phyloP scores from a whole-genome alignment of 306 rosid genomes.

The Corylus americana region DNA sequence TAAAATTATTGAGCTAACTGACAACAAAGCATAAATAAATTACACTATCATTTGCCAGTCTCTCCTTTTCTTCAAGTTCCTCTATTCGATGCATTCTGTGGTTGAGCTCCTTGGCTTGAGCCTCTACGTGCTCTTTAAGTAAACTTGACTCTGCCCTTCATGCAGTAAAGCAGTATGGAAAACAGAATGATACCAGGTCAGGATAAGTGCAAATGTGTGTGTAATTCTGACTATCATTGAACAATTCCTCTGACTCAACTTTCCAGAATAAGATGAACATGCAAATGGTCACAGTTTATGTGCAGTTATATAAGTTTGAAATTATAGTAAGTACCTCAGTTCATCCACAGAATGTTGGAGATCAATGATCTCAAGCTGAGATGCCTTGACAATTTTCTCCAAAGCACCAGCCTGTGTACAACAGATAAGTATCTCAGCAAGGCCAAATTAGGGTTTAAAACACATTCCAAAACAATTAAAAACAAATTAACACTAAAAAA shows the following conservation, averaged over 20 bases:
- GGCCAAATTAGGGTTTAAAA: conserved; percentile 13
- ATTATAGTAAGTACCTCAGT: conserved; percentile 57
- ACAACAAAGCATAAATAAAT: conserved; percentile 25
- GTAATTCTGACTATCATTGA: background rate
- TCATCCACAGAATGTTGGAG: conserved; percentile 74
- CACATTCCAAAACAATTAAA: background rate
- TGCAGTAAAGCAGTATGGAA: conserved; percentile 49
- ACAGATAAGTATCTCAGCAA: conserved; percentile 31
- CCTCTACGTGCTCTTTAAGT: conserved; percentile 90
- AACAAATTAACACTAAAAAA: conserved; percentile 20
- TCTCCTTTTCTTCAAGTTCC: conserved; percentile 92
- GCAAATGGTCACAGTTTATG: background rate
- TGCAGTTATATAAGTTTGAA: conserved; percentile 15
- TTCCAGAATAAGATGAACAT: background rate
- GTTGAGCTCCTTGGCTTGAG: conserved; percentile 82
- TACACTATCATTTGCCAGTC: conserved; percentile 92
- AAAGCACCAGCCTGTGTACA: conserved; percentile 81
- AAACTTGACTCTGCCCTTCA: conserved; percentile 93
- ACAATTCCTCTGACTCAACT: background rate
- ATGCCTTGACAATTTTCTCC: conserved; percentile 88
- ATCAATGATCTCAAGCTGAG: conserved; percentile 94
- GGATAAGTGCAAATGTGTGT: conserved; percentile 26
- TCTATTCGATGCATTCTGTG: conserved; percentile 67
- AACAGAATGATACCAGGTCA: conserved; percentile 39
- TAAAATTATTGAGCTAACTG: background rate